These are phyloP conservation scores for Lolium perenne DNA, from an alignment of 176 grass and related monocot genomes.

Conservation along the genomic window DNA sequence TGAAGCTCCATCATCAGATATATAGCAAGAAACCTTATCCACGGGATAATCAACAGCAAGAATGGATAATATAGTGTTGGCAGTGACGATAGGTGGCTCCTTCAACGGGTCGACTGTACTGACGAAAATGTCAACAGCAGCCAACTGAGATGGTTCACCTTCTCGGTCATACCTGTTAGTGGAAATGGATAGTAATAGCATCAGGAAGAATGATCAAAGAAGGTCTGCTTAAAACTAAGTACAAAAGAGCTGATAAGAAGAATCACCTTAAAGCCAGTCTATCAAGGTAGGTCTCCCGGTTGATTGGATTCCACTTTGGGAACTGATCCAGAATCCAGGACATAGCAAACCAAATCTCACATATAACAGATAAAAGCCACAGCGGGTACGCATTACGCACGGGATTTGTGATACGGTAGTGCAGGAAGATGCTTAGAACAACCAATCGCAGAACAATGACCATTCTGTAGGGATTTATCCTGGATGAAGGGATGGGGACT, in stretches of 20 bases:
- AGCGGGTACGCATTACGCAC: slow-evolving; percentile 76
- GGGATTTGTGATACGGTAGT: slow-evolving; percentile 99
- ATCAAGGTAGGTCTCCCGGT: slow-evolving; percentile 99
- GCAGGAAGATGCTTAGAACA: slow-evolving; percentile 93
- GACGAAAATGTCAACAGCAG: slow-evolving; percentile 99
- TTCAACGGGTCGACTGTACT: slow-evolving; percentile 99
- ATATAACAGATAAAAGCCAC: slow-evolving; percentile 98
- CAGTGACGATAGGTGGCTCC: slow-evolving; percentile 97
- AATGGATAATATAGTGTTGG: slow-evolving; percentile 96
- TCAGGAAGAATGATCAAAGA: slow-evolving; percentile 40
- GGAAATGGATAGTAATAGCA: slow-evolving; percentile 35
- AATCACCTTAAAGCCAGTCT: slow-evolving; percentile 90
- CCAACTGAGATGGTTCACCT: slow-evolving; percentile 96
- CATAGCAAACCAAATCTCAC: slow-evolving; percentile 99
- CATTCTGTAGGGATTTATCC: slow-evolving; percentile 99
- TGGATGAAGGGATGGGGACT: slow-evolving; percentile 91
- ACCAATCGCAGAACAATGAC: slow-evolving; percentile 91
- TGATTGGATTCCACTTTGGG: slow-evolving; percentile 98
- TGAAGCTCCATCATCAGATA: slow-evolving; percentile 98
- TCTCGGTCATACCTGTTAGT: slow-evolving; percentile 88
- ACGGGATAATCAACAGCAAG: slow-evolving; percentile 98
- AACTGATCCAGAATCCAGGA: slow-evolving; percentile 99
- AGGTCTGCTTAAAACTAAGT: slow-evolving; percentile 2
- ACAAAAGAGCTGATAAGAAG: slow-evolving; percentile 42
- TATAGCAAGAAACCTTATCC: slow-evolving; percentile 98